Evolutionary conservation across 2,329 filamentous ascomycete species (phyloP).

Genomic region (Penicillium digitatum): DNA sequence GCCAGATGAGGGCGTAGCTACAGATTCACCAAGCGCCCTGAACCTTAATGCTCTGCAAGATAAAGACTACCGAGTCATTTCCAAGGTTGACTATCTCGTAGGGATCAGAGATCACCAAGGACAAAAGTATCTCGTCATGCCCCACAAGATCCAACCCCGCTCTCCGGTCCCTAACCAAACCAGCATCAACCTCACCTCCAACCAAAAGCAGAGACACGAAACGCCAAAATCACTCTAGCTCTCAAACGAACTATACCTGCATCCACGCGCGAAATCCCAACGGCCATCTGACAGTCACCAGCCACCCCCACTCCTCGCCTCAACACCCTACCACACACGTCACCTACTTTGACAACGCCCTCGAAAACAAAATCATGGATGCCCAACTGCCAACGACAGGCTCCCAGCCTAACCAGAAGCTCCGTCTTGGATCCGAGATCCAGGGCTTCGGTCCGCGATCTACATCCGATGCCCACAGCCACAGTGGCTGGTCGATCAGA

Average conservation of each 20-base stretch:
- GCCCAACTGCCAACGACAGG: slow-evolving; percentile 18
- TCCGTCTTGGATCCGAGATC: slow-evolving; percentile 1
- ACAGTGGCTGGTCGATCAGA: slow-evolving; percentile 20
- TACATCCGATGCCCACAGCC: neutral
- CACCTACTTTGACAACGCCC: neutral
- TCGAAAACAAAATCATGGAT: slow-evolving; percentile 13
- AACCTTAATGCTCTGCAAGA: neutral
- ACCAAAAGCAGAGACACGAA: neutral
- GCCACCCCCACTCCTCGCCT: slow-evolving; percentile 8
- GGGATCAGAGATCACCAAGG: neutral
- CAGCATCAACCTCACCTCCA: neutral
- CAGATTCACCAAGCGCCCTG: neutral
- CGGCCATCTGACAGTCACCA: neutral
- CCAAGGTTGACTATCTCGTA: neutral
- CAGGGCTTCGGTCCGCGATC: neutral
- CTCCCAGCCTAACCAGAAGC: neutral
- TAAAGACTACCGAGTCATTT: neutral
- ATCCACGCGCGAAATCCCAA: neutral
- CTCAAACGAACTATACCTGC: neutral
- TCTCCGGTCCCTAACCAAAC: slow-evolving; percentile 14
- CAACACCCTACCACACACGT: neutral
- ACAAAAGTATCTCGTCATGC: slow-evolving; percentile 3
- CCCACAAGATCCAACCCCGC: slow-evolving; percentile 17
- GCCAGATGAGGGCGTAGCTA: neutral
- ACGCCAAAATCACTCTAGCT: neutral